phyloP scores from a whole-genome alignment of 2,329 filamentous ascomycete genomes.

The Aureobasidium namibiae region DNA sequence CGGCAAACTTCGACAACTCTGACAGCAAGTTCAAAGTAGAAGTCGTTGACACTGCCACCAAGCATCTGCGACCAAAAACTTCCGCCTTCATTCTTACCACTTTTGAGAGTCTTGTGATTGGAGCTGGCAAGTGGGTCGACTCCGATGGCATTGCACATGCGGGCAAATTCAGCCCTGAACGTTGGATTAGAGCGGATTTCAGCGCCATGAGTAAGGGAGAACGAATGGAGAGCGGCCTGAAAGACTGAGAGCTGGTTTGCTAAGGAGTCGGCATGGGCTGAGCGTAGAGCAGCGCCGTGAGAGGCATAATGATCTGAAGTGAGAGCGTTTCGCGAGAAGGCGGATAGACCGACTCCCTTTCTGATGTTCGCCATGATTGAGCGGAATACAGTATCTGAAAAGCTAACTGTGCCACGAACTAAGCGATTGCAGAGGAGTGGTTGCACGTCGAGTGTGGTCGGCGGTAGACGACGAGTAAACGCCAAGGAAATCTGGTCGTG shows the following conservation, averaged over 20 bases:
- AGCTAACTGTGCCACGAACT: not conserved
- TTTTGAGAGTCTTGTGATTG: conserved; percentile 27
- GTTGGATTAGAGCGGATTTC: conserved; percentile 93
- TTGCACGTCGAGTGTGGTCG: not conserved
- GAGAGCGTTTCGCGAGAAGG: conserved; percentile 77
- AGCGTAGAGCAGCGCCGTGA: conserved; percentile 81
- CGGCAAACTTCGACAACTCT: conserved; percentile 88
- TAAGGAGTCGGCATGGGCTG: conserved; percentile 73
- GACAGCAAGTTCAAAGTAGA: conserved; percentile 97
- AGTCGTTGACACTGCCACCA: conserved; percentile 88
- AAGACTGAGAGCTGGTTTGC: conserved; percentile 93
- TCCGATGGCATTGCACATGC: conserved; percentile 96
- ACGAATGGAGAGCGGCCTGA: conserved; percentile 89
- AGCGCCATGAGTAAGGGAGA: conserved; percentile 86
- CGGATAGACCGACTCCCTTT: conserved; percentile 82
- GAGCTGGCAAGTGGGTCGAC: conserved; percentile 75
- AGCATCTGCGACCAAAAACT: conserved; percentile 91
- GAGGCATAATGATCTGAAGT: conserved; percentile 83
- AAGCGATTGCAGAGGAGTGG: not conserved
- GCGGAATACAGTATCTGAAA: not conserved
- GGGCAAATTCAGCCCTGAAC: conserved; percentile 93
- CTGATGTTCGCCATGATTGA: conserved; percentile 41
- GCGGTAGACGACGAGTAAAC: not conserved
- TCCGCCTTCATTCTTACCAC: conserved; percentile 42
- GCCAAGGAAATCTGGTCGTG: not conserved